These are phyloP conservation scores for Astrocystis sublimbata DNA, from an alignment of 495 filamentous ascomycete species.

Conservation along the genomic window DNA sequence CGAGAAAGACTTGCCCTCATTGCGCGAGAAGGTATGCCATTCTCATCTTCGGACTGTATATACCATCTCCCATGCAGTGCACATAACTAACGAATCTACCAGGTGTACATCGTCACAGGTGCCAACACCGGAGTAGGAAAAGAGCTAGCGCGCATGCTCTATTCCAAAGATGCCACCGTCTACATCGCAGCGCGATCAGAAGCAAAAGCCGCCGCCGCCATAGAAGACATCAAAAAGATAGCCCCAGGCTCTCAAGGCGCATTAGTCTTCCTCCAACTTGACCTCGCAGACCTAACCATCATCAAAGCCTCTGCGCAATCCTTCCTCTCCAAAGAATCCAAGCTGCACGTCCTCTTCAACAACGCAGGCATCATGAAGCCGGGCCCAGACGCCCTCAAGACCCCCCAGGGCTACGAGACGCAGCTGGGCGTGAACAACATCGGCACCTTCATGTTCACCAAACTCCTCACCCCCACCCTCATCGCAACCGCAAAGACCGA, in stretches of 20 bases:
- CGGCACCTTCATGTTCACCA: constrained; percentile 41
- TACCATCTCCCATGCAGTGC: neutral
- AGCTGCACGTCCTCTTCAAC: constrained; percentile 46
- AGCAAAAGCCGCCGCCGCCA: constrained; percentile 29
- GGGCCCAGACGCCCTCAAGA: constrained; percentile 20
- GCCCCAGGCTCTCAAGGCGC: constrained; percentile 5
- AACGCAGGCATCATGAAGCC: constrained; percentile 41
- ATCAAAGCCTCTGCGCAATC: constrained; percentile 17
- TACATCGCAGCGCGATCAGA: constrained; percentile 51
- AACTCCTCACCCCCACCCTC: constrained; percentile 48
- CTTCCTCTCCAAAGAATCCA: constrained; percentile 27
- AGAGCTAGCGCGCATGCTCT: constrained; percentile 46
- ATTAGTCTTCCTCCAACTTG: constrained; percentile 17
- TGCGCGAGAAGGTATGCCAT: constrained; percentile 15
- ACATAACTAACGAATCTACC: neutral
- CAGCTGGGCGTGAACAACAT: constrained; percentile 42
- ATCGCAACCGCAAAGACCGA: constrained; percentile 32
- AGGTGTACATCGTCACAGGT: constrained; percentile 51
- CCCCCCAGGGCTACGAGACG: constrained; percentile 38
- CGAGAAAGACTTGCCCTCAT: constrained; percentile 12
- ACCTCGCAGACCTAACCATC: constrained; percentile 20
- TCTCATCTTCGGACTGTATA: neutral
- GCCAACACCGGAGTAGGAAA: constrained; percentile 46
- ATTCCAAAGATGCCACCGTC: constrained; percentile 44
- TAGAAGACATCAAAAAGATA: constrained; percentile 19